Evolutionary conservation across 768 basidiomycete genomes (phyloP).

Genomic region (Saitozyma podzolica): DNA sequence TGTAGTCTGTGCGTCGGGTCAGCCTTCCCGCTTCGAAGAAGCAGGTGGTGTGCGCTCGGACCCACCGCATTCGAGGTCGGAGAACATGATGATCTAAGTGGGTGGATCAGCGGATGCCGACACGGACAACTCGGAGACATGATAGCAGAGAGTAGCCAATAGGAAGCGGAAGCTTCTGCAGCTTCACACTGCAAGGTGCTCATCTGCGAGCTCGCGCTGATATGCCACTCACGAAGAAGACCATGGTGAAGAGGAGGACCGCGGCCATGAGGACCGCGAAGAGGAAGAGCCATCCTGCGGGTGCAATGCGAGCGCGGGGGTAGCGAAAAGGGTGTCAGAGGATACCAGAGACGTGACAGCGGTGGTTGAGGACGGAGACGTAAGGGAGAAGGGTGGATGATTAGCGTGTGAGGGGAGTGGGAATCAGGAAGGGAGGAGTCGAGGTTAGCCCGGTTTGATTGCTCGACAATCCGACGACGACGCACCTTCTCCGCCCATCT

Average conservation of each 20-base stretch:
- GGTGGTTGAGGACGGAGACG: neutral
- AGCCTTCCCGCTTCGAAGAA: neutral
- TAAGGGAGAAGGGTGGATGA: neutral
- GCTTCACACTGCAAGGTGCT: too few species aligned
- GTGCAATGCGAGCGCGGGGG: neutral
- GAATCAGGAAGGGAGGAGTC: neutral
- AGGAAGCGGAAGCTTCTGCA: too few species aligned
- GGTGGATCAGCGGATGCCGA: slow-evolving; percentile 7
- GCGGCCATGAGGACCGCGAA: slow-evolving; percentile 95
- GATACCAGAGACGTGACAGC: neutral
- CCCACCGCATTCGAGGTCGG: slow-evolving; percentile 86
- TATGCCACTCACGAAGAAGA: slow-evolving; percentile 83
- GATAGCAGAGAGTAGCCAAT: too few species aligned
- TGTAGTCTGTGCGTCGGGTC: slow-evolving; percentile 64
- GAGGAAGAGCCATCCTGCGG: slow-evolving; percentile 89
- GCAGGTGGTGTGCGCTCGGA: neutral
- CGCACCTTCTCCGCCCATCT: slow-evolving; percentile 51
- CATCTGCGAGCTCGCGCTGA: neutral
- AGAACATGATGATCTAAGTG: slow-evolving; percentile 98
- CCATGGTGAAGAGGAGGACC: slow-evolving; percentile 94
- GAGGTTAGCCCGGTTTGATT: slow-evolving; percentile 12
- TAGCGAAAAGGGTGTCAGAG: neutral
- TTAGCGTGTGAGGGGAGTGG: neutral
- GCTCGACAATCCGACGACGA: neutral
- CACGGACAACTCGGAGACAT: neutral